Evolutionary conservation across 805 yeast genomes (phyloP).

Genomic region (Ascoidea tarda): DNA sequence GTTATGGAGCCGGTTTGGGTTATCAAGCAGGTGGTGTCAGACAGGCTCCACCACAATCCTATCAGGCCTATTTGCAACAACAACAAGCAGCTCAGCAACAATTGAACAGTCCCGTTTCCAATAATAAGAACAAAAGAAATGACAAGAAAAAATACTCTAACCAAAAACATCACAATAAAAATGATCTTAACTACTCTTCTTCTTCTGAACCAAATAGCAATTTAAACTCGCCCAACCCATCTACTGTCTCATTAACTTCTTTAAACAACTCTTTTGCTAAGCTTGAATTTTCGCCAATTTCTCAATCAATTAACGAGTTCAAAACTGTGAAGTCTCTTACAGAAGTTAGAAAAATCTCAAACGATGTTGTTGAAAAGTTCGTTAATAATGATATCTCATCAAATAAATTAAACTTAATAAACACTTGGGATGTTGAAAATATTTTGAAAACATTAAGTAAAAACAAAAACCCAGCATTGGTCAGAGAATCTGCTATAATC

Average conservation of each 20-base stretch:
- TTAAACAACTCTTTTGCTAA: slow-evolving; percentile 58
- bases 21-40: not conserved
- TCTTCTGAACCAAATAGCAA: not conserved
- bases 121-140: too few species aligned
- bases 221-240: slow-evolving; percentile 10
- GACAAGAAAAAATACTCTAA: not conserved
- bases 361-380: slow-evolving; percentile 30
- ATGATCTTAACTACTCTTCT: not conserved
- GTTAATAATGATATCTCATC: slow-evolving; percentile 18
- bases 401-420: slow-evolving; percentile 32
- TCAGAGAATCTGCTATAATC: slow-evolving; percentile 66
- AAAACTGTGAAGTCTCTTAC: slow-evolving; percentile 35
- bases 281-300: slow-evolving; percentile 51
- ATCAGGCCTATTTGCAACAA: not conserved
- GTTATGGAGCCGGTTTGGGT: not conserved
- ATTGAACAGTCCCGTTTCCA: not conserved
- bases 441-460: slow-evolving; percentile 53
- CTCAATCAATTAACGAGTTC: slow-evolving; percentile 38
- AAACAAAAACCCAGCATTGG: slow-evolving; percentile 56
- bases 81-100: not conserved
- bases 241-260: slow-evolving; percentile 63
- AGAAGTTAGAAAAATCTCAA: slow-evolving; percentile 41
- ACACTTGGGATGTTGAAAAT: slow-evolving; percentile 53
- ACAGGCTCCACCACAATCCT: not conserved
- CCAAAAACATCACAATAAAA: too few species aligned